phyloP scores from a whole-genome alignment of 2,329 filamentous ascomycete genomes.

The Colletotrichum liriopes region DNA sequence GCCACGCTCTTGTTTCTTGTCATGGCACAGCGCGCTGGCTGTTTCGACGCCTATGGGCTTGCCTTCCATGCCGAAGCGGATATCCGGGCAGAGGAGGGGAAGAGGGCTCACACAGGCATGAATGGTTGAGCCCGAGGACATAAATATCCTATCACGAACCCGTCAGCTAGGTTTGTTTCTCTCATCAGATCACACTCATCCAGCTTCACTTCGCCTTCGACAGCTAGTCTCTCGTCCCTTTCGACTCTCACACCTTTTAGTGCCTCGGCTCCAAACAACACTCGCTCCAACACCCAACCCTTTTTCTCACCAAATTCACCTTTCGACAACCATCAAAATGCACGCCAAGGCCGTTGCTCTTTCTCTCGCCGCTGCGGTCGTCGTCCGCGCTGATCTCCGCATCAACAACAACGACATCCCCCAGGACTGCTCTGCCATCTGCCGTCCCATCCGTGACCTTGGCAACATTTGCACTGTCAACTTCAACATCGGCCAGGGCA shows the following conservation, averaged over 20 bases:
- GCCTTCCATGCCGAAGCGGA: conserved; percentile 30
- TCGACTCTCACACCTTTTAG: conserved; percentile 21
- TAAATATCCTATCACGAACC: conserved; percentile 43
- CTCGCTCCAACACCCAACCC: conserved; percentile 25
- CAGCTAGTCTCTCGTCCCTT: conserved; percentile 41
- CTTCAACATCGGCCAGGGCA: conserved; percentile 43
- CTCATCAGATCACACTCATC: conserved; percentile 38
- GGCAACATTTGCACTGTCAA: conserved; percentile 55
- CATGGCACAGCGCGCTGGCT: conserved; percentile 29
- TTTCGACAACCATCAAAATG: conserved; percentile 46
- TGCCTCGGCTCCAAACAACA: conserved; percentile 33
- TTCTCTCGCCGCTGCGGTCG: conserved; percentile 49
- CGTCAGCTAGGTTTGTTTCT: conserved; percentile 14
- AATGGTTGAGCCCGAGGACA: conserved; percentile 24
- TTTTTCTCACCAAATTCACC: neutral
- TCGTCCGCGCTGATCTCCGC: conserved; percentile 52
- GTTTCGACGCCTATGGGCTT: conserved; percentile 33
- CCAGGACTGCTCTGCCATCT: conserved; percentile 53
- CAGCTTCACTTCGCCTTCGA: conserved; percentile 42
- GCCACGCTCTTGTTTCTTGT: conserved; percentile 23
- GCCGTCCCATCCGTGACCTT: conserved; percentile 54
- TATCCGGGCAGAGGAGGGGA: conserved; percentile 24
- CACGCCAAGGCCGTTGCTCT: conserved; percentile 48
- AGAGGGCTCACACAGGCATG: conserved; percentile 29
- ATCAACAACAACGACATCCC: conserved; percentile 55